Base-by-base conservation (phyloP, 2,329 filamentous ascomycete species). In the Exophiala sp. region DNA sequence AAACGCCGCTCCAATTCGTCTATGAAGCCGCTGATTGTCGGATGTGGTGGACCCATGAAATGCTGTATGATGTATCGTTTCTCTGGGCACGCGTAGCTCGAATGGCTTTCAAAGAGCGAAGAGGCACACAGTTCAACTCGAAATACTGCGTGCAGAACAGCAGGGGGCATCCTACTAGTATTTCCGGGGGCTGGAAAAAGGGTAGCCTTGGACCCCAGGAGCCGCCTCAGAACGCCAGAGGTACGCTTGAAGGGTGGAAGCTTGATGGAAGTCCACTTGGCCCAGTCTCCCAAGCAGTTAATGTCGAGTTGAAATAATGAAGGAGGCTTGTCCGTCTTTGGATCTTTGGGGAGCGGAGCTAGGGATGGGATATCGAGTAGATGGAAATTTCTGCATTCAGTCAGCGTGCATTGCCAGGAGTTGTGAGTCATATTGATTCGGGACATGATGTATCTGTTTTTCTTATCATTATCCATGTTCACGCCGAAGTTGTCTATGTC, bases 21-120 rank as follows among this genome's bases (percentile, higher is more conserved):
- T 78, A 80, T 48, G 76, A 82, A 55, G 73, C 78, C 1, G 77
- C 81, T 1, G 76, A 81, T 57, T 85, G 81, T 56, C 70, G 80
- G 18, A 27, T 83, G 10, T 85, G 75, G 60, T 83, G 77, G 52
- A 81, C 80, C 1, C 62, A 70, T 13, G 64, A 69, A 2, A 81
- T 79, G 65, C 64, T 78, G 27, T 64, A 71, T 2, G 71, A 80
- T 50, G 71, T 77, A 1, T 69, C 68, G 1, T 67, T 65, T n/a
- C 60, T 79, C 27, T 84, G 81, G 81, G 67, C 65, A 23, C 68
- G 65, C 19, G 71, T 70, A 23, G 65, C 65, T 1, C 63, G 64
- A 4, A 62, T 68, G 1, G 66, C 67, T 1, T 75, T 71, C 35
- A 35, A 48, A n/a, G 50, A 53, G 14, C 47, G 54, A 34, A 42